A percentile compares a stretch with the other conserved stretches of the same genome.
Conservation (phyloP, 345 rosid genomes). For the Camelina hispida region DNA sequence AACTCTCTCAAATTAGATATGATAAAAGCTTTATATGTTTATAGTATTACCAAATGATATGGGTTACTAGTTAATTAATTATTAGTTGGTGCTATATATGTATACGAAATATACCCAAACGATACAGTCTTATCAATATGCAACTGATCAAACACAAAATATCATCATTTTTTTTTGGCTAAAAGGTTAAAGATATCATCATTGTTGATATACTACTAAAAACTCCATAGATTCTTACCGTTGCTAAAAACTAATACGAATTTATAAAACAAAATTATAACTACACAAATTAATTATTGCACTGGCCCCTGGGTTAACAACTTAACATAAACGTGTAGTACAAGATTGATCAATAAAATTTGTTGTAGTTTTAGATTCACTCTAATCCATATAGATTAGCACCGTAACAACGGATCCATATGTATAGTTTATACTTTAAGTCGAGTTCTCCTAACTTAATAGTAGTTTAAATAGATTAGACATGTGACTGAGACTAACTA, state of each 20-base stretch:
- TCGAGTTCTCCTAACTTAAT: background rate
- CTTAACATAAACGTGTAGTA: background rate
- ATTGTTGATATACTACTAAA: background rate
- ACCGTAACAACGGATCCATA: background rate
- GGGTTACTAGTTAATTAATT: background rate
- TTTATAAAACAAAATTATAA: background rate
- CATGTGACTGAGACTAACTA: conserved; percentile 39
- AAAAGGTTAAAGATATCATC: background rate
- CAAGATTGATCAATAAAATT: background rate
- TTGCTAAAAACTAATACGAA: background rate
- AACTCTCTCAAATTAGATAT: background rate
- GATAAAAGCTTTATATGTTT: background rate
- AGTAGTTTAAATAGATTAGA: conserved; percentile 29
- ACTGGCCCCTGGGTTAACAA: background rate
- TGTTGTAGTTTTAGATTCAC: background rate
- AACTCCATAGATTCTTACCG: background rate
- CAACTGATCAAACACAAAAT: conserved; percentile 1
- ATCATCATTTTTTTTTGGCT: background rate
- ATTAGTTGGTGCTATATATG: background rate
- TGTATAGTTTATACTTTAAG: background rate
- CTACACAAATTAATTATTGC: background rate
- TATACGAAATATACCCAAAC: background rate
- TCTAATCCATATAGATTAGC: background rate
- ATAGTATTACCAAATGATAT: background rate
- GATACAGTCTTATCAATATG: conserved; percentile 1